Base-by-base conservation (phyloP, 2,329 filamentous ascomycete species). In the Aspergillus amoenus region DNA sequence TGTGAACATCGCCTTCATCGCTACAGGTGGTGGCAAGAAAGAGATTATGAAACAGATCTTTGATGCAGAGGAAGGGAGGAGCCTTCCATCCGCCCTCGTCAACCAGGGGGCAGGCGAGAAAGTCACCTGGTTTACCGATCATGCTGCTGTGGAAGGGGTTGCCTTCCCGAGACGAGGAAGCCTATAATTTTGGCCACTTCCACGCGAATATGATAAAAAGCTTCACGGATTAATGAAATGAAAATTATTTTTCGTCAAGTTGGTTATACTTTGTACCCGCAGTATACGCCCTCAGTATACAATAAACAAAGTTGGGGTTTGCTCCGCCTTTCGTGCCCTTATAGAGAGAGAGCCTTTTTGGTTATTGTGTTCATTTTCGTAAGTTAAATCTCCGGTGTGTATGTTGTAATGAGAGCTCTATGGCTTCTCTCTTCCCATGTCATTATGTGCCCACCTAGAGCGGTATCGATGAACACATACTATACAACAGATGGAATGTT, bases 111-210 rank as follows among this genome's bases (percentile, higher is more conserved):
- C 85, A 3, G 91, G 90, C 44, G 92, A 96, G 63, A 88, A 91
- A 68, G 91, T 92, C 70, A 94, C 87, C 77, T 99, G 94, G 94
- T 97, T 99, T 73, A 91, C 93, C 43, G 94, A 97, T 73, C 83
- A 87, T 68, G 81, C 89, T 4, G 93, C 94, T 46, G 87, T 95
- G 12, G 88, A 96, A 69, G 92, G 91, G 4, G 90, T 99, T 12
- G 80, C 82, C 59, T 97, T 91, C 71, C 91, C 93, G 22, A 83
- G 89, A 70, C 87, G 89, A 65, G 87, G 89, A 18, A 88, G 82
- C 68, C 73, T 88, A 59, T 87, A 70, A 77, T 55, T 44, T 32
- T 32, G 18, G 18, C n/a, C 18, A 24, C 24, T 24, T 37, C 34
- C 4, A 37, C 12, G 34, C 34, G 34, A 37, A 37, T 15, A 13